Evolutionary conservation across 257 asterid species (phyloP), one percentile per base, ranked within the genome.

Genomic region (Agastache rugosa): DNA sequence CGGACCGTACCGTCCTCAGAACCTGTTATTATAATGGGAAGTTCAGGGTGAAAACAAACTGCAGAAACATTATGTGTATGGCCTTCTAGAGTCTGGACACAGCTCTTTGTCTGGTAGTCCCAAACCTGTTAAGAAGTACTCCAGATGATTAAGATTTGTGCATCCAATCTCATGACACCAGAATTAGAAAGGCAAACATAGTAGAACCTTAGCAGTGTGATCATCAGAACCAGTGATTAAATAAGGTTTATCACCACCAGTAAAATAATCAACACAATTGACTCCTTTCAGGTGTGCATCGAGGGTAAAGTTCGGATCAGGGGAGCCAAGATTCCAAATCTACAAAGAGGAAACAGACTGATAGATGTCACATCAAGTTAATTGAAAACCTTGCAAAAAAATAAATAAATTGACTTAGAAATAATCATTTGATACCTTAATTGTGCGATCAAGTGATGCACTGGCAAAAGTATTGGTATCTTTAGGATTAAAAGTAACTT

Each of bases 1-100:
- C 98, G 98, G 61, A 92, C 99, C n/a, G 99, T 95, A 58, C 99
- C 99, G 78, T 95, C 99, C 85, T 95, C 98, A 12, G 99, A 95
- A 65, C 98, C 98, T 35, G 99, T 95, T 71, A 95, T 88, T 71
- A 95, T 92, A 39, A 95, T 92, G 61, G 99, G 99, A 83, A 95
- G 99, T 68, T 95, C 98, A 61, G 99, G 98, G 82, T 95, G 99
- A 80, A 95, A 95, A 81, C 97, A 92, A 73, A 88, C 99, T 67
- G 99, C 97, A 79, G 99, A 95, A n/a, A 95, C 97, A 81, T 95
- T 95, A 85, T 95, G 99, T 16, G 98, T 92, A 73, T 95, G 99
- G 76, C 99, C 98, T 62, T 95, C 99, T 77, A 95, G 90, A n/a
- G 97, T 95, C 81, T 95, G 99, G 73, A 95, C 91, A 65, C 98